A percentile compares a stretch with the other conserved stretches of the same genome.
These are phyloP conservation scores for Thelephora terrestris DNA, from an alignment of 1,284 basidiomycete species.

Conservation along the genomic window DNA sequence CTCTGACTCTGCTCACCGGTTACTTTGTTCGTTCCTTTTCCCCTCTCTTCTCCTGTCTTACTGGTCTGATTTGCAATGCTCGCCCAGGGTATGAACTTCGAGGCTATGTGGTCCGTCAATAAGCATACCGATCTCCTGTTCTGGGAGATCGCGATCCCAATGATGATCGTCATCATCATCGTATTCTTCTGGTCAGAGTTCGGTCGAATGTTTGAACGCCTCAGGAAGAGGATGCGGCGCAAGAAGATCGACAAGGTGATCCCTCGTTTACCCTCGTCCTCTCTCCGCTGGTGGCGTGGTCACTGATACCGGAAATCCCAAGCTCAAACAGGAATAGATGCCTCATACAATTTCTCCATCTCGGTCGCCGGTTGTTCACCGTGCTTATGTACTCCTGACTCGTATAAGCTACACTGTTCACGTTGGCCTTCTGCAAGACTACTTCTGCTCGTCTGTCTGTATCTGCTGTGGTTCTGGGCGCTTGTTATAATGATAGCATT, in stretches of 20 bases:
- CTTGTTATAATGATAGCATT: no score
- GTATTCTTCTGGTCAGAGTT: conserved; percentile 48
- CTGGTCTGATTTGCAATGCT: not conserved
- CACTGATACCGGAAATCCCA: no score
- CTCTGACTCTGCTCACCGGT: conserved; percentile 58
- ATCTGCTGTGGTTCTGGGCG: no score
- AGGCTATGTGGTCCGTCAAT: conserved; percentile 38
- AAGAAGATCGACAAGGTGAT: conserved; percentile 22
- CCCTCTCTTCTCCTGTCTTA: not conserved
- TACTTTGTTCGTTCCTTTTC: conserved; percentile 44
- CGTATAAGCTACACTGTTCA: no score
- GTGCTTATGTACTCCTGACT: no score
- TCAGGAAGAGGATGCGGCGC: conserved; percentile 28
- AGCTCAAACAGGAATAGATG: no score
- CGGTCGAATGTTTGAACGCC: conserved; percentile 31
- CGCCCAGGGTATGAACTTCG: conserved; percentile 60
- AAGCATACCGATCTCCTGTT: conserved; percentile 47
- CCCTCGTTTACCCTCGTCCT: not conserved
- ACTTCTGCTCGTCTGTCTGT: no score
- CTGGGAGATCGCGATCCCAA: conserved; percentile 55
- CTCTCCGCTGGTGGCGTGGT: no score
- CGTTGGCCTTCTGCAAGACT: no score
- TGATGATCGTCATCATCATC: conserved; percentile 46
- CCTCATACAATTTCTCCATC: no score
- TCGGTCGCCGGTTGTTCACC: no score